Evolutionary conservation across 2,329 filamentous ascomycete species (phyloP).

Genomic region (Fusarium setosum): DNA sequence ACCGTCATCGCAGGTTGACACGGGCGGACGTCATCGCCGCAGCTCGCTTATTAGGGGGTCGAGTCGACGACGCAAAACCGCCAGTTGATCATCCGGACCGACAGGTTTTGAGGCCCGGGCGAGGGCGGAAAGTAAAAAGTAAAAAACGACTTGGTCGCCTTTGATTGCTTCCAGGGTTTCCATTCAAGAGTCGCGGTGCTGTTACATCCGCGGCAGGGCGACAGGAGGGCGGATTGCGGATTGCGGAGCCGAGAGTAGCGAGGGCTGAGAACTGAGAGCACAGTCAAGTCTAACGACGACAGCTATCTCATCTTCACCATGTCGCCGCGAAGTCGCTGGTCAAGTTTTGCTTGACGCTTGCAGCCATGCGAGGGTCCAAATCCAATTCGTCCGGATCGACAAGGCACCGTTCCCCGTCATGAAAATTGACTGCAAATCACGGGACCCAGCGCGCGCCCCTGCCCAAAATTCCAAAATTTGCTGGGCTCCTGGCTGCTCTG

Average conservation of each 20-base stretch:
- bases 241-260: constrained; percentile 9
- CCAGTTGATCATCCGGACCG: not conserved
- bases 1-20: not conserved
- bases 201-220: constrained; percentile 1
- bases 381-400: constrained; percentile 44
- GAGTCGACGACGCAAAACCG: not conserved
- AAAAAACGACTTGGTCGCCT: not conserved
- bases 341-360: constrained; percentile 24
- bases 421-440: constrained; percentile 39
- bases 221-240: not conserved
- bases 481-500: constrained; percentile 5
- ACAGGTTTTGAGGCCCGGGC: not conserved
- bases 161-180: not conserved
- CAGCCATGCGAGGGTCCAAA: constrained; percentile 29
- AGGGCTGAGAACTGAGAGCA: constrained; percentile 11
- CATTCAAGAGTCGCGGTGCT: not conserved
- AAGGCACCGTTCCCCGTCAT: constrained; percentile 40
- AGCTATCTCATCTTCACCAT: constrained; percentile 9
- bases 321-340: constrained; percentile 15
- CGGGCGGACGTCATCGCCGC: constrained; percentile 10
- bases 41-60: not conserved
- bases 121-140: not conserved
- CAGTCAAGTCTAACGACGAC: constrained; percentile 17
- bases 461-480: too few species aligned
- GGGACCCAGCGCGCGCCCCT: constrained; percentile 28